Conservation (phyloP, 805 yeast genomes). For the Pichia occidentalis region DNA sequence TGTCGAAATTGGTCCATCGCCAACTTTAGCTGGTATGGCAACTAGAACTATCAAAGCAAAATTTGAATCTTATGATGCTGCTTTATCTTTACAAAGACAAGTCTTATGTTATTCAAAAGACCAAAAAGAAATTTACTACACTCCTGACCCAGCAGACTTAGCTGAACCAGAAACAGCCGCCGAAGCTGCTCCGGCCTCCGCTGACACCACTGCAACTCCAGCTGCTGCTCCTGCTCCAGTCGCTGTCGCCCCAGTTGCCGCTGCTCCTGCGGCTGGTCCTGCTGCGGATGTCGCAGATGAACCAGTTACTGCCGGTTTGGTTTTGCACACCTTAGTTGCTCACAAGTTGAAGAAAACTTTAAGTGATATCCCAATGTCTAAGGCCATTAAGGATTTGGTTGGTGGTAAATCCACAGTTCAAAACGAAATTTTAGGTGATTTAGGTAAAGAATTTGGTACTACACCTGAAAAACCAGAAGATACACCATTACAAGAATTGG, state of each 20-base stretch:
- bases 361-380: constrained; percentile 78
- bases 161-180: constrained; percentile 30
- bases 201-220: constrained; percentile 29
- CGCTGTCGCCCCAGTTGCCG: constrained; percentile 54
- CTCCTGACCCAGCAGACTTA: constrained; percentile 66
- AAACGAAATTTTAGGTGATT: constrained; percentile 96
- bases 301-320: constrained; percentile 77
- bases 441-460: constrained; percentile 96
- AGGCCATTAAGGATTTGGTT: constrained; percentile 94
- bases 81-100: constrained; percentile 87
- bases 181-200: constrained; percentile 25
- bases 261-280: constrained; percentile 65
- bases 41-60: constrained; percentile 90
- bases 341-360: constrained; percentile 90
- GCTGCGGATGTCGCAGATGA: constrained; percentile 82
- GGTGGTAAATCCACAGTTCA: constrained; percentile 99
- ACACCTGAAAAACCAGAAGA: constrained; percentile 99
- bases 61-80: constrained; percentile 97
- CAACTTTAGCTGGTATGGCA: constrained; percentile 98
- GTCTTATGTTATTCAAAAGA: constrained; percentile 94
- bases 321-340: constrained; percentile 87
- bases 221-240: constrained; percentile 49
- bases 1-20: constrained; percentile 98
- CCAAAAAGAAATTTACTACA: constrained; percentile 92
- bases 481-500: constrained; percentile 91